Evolutionary conservation across 2,329 filamentous ascomycete species (phyloP).

Genomic region (Fusarium brevicatenulatum): DNA sequence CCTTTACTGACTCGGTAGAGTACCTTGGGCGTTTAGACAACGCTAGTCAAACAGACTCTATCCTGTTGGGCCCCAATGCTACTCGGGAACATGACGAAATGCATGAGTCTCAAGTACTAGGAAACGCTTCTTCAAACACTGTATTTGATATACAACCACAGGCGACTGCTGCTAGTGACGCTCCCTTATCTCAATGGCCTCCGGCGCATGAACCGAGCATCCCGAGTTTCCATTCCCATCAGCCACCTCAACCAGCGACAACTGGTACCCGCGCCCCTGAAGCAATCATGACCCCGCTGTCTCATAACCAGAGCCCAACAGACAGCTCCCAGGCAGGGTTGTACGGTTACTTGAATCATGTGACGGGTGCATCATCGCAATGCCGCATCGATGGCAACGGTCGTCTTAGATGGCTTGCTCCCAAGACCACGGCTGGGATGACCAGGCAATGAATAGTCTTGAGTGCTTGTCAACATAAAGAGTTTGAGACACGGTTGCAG

Average conservation of each 20-base stretch:
- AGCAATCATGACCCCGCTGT: background rate
- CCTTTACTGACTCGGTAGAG: too few relatives aligned
- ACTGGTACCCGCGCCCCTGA: background rate
- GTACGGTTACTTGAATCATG: background rate
- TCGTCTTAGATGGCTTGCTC: background rate
- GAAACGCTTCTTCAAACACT: background rate
- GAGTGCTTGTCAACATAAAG: background rate
- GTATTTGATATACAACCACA: fast-evolving
- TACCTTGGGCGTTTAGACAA: too few relatives aligned
- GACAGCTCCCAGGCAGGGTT: background rate
- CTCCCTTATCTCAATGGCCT: background rate
- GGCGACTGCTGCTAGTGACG: fast-evolving
- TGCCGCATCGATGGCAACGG: background rate
- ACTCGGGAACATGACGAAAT: fast-evolving
- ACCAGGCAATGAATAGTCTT: background rate
- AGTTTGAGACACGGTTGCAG: fast-evolving
- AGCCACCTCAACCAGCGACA: background rate
- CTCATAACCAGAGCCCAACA: background rate
- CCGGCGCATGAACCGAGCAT: background rate
- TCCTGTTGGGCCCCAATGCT: too few relatives aligned
- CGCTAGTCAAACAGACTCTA: too few relatives aligned
- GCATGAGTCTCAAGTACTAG: fast-evolving
- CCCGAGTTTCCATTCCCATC: background rate
- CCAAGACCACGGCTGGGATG: fast-evolving
- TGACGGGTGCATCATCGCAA: background rate